Conservation (phyloP, 1,284 basidiomycete species). For the Amylostereum areolatum region DNA sequence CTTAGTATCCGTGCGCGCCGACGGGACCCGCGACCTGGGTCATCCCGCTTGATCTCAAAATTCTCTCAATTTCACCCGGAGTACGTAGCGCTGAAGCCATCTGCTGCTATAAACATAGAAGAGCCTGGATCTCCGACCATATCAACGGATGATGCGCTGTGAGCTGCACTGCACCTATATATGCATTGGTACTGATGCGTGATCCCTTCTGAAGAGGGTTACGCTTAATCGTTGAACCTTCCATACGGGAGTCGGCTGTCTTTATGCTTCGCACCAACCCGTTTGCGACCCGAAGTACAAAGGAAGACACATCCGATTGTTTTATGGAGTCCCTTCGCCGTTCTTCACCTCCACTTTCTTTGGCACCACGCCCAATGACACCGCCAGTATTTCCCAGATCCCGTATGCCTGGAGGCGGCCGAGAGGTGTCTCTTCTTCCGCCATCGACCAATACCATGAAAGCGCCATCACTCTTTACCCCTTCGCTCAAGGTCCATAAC, state of each 20-base stretch:
- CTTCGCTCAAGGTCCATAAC: background rate
- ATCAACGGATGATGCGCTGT: background rate
- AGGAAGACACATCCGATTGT: too few relatives aligned
- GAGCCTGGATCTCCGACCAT: background rate
- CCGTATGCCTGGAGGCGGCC: background rate
- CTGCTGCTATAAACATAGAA: background rate
- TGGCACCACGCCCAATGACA: background rate
- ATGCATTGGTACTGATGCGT: background rate
- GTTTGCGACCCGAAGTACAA: background rate
- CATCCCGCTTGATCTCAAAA: background rate
- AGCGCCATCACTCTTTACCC: background rate
- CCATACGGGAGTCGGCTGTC: background rate
- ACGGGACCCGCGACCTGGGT: background rate
- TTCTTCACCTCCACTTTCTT: background rate
- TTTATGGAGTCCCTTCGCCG: background rate
- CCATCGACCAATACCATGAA: background rate
- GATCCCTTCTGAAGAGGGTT: background rate
- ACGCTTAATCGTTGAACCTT: background rate
- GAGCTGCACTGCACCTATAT: background rate
- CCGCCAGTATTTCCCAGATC: slow-evolving; percentile 2
- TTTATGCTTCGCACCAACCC: background rate
- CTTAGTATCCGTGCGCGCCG: background rate
- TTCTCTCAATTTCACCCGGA: background rate
- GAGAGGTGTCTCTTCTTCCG: too few relatives aligned
- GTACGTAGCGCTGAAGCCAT: background rate